Evolutionary conservation across 495 filamentous ascomycete species (phyloP), one percentile per base, ranked within the genome.

Genomic region (Chaetomium cochliodes): DNA sequence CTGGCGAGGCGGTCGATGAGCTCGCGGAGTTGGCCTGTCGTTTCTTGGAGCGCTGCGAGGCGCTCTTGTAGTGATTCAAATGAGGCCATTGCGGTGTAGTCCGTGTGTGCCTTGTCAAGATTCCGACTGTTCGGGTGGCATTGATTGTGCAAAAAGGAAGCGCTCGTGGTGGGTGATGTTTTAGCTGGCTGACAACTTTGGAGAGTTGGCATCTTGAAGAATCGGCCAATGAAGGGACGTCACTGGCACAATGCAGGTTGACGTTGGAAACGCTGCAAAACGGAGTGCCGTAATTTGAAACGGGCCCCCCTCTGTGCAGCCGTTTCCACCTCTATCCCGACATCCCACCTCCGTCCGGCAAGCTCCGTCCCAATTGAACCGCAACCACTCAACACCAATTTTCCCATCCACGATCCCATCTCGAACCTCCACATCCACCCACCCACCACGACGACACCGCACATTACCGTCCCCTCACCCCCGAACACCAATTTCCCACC

Each of bases 1-100:
- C 84, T 88, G 30, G 85, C 82, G 11, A 97, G 83, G 8, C 90
- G 88, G 56, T 86, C 76, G 63, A 96, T 90, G 16, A 96, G 84
- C n/a, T 88, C 85, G 62, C 88, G 82, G 25, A 88, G 85, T 65
- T 89, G 81, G 67, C 81, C 84, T 41, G 91, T 84, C 20, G 86
- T 80, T 56, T 89, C 85, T 54, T 89, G 87, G 16, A 96, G 81
- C 65, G 86, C 80, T 61, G 82, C 80, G 39, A 94, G 81, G 54
- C 90, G 88, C 59, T 84, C 80, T 39, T 88, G 84, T 28, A 93
- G 81, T 33, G 80, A 70, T 64, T 88, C 79, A 59, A 83, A 79
- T 18, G 87, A 85, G 82, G 71, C 58, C 64, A 68, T 63, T 12
- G 39, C 53, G 33, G 11, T 8, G 20, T 42, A 20, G 54, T 7